Evolutionary conservation across 257 asterid species (phyloP).

Genomic region (Solanum chmielewskii): DNA sequence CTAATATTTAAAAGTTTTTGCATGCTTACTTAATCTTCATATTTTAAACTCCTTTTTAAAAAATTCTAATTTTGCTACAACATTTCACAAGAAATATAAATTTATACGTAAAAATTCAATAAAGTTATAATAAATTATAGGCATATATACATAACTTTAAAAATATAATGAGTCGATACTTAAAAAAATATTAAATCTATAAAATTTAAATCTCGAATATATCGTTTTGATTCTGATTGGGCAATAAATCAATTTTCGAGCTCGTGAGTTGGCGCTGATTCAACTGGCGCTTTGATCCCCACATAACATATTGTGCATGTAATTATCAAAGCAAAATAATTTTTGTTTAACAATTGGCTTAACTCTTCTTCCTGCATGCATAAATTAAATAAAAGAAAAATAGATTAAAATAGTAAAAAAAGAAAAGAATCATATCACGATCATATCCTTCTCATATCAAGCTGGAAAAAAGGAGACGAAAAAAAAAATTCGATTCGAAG

Average conservation of each 20-base stretch:
- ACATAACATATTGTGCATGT: not conserved
- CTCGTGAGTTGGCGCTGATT: not conserved
- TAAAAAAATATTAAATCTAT: not conserved
- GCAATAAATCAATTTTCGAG: not conserved
- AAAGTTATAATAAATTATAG: not conserved
- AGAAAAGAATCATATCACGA: not conserved
- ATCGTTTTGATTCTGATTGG: not conserved
- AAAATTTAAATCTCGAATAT: not conserved
- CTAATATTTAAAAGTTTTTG: no score
- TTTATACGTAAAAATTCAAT: not conserved
- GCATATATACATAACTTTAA: no score
- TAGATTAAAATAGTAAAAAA: not conserved
- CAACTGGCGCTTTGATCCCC: not conserved
- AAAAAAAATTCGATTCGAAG: no score
- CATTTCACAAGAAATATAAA: not conserved
- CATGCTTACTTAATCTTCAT: not conserved
- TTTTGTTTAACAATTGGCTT: not conserved
- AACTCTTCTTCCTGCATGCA: not conserved
- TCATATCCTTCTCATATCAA: not conserved
- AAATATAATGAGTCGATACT: not conserved
- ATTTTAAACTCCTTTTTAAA: not conserved
- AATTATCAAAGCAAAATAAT: not conserved
- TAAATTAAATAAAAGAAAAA: not conserved
- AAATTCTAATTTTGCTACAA: not conserved
- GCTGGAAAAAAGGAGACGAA: not conserved